Conservation (phyloP, 306 rosid genomes). For the Pterocarpus macrocarpus region DNA sequence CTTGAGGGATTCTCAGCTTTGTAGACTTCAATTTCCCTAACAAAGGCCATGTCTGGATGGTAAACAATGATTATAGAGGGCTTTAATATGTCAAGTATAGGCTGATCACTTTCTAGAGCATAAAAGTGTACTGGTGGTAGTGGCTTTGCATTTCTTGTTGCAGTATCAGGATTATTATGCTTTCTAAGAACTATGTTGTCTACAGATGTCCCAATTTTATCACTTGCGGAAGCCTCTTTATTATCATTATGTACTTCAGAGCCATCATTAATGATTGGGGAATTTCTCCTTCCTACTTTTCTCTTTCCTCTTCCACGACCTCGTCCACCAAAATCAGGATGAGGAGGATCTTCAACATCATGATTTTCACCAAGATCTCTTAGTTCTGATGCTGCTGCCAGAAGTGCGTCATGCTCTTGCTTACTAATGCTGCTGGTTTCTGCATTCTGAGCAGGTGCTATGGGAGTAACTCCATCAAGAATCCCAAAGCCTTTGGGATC, state of each 20-base stretch:
- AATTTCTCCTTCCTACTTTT: slow-evolving; percentile 64
- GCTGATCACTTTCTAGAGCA: slow-evolving; percentile 93
- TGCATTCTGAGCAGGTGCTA: slow-evolving; percentile 65
- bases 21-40: slow-evolving; percentile 89
- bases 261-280: slow-evolving; percentile 46
- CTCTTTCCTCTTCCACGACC: slow-evolving; percentile 65
- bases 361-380: slow-evolving; percentile 63
- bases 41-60: slow-evolving; percentile 96
- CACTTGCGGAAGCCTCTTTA: slow-evolving; percentile 53
- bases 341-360: slow-evolving; percentile 56
- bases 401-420: slow-evolving; percentile 85
- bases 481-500: slow-evolving; percentile 95
- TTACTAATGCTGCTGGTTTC: slow-evolving; percentile 78
- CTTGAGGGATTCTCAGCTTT: slow-evolving; percentile 82
- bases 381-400: slow-evolving; percentile 83
- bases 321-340: slow-evolving; percentile 48
- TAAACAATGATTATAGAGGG: slow-evolving; percentile 84
- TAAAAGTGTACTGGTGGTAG: slow-evolving; percentile 80
- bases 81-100: slow-evolving; percentile 80
- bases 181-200: slow-evolving; percentile 58
- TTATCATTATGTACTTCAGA: slow-evolving; percentile 45
- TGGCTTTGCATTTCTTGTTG: slow-evolving; percentile 58
- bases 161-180: slow-evolving; percentile 56
- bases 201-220: slow-evolving; percentile 51
- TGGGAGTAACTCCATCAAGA: slow-evolving; percentile 88